Conservation (phyloP, 2,329 filamentous ascomycete genomes). For the Hymenoscyphus fructigenus region DNA sequence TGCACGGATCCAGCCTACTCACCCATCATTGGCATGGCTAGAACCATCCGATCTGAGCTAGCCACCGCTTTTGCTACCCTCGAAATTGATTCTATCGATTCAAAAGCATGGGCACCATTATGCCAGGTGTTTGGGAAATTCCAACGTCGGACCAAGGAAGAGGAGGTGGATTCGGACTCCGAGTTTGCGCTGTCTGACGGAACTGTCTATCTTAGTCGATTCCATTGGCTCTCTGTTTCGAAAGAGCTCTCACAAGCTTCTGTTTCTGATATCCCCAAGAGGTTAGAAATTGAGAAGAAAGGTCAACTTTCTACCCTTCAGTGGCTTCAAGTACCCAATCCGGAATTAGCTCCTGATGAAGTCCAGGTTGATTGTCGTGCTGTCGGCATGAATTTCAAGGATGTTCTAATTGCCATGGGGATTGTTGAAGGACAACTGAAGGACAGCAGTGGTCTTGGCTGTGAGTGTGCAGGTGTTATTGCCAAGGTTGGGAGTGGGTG, state of each 20-base stretch:
- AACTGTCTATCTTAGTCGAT: neutral
- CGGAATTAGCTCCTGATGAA: conserved; percentile 10
- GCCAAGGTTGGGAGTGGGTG: conserved; percentile 27
- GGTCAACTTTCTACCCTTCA: conserved; percentile 21
- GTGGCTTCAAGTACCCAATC: conserved; percentile 15
- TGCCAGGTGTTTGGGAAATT: conserved; percentile 15
- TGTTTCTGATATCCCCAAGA: conserved; percentile 4
- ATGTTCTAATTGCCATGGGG: conserved; percentile 27
- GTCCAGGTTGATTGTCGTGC: conserved; percentile 14
- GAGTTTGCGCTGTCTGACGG: neutral
- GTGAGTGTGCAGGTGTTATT: conserved; percentile 31
- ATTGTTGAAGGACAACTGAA: conserved; percentile 15
- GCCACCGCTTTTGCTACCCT: conserved; percentile 23
- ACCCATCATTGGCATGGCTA: conserved; percentile 21
- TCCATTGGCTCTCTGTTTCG: neutral
- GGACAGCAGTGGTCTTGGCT: conserved; percentile 22
- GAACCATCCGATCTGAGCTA: conserved; percentile 27
- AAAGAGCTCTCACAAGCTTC: conserved; percentile 14
- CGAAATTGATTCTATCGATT: conserved; percentile 25
- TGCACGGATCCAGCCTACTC: conserved; percentile 26
- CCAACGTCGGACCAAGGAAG: conserved; percentile 9
- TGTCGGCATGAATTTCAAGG: conserved; percentile 26
- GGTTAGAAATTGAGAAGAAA: conserved; percentile 16
- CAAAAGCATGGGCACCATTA: neutral
- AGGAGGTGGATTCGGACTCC: neutral